phyloP scores from a whole-genome alignment of 225 moss, liverwort and hornwort species.

The Climacium dendroides region DNA sequence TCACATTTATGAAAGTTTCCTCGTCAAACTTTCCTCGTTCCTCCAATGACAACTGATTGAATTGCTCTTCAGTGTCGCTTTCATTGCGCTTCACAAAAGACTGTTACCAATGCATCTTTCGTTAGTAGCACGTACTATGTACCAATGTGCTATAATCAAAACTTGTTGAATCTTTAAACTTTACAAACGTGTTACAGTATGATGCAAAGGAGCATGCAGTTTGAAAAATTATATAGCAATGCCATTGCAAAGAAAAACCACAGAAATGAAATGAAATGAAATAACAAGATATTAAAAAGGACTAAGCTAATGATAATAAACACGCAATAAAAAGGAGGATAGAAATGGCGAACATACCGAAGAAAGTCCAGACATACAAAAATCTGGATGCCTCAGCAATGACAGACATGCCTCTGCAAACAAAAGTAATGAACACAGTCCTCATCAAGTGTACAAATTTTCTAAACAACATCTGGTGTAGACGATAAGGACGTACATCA shows the following conservation, averaged over 20 bases:
- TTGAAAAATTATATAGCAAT: not conserved
- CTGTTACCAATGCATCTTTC: not conserved
- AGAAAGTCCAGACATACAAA: slow-evolving; percentile 38
- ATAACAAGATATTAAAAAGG: not conserved
- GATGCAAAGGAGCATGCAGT: not conserved
- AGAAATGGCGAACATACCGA: slow-evolving; percentile 16
- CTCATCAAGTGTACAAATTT: not conserved
- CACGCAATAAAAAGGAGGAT: not conserved
- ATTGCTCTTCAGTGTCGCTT: slow-evolving; percentile 36
- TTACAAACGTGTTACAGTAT: not conserved
- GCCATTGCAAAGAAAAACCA: not conserved
- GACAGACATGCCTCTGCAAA: slow-evolving; percentile 44
- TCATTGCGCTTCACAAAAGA: slow-evolving; percentile 17
- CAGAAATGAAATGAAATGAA: not conserved
- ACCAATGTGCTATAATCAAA: not conserved
- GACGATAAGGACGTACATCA: not conserved
- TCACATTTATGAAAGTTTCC: slow-evolving; percentile 42
- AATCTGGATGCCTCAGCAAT: slow-evolving; percentile 45
- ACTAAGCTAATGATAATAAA: not conserved
- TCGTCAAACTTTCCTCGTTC: slow-evolving; percentile 51
- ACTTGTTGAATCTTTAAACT: not conserved
- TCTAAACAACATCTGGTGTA: not conserved
- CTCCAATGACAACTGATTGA: slow-evolving; percentile 45
- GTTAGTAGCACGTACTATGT: not conserved
- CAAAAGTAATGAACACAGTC: not conserved